Evolutionary conservation across 805 yeast genomes (phyloP), one percentile per base, ranked within the genome.

Genomic region (Tetrapisispora taiwanensis): DNA sequence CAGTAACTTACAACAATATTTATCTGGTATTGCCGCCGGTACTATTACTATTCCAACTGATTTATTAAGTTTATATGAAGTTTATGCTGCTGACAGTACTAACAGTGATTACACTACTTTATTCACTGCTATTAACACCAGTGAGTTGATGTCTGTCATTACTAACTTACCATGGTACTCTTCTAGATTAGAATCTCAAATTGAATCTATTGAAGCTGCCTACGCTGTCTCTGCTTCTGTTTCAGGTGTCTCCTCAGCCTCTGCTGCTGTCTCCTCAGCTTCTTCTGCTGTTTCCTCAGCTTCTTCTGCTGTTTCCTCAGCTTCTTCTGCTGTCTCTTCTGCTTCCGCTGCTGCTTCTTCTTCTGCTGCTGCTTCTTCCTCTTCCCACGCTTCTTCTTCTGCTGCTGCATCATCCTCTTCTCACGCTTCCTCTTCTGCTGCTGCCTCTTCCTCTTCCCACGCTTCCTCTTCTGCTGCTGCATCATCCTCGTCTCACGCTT

Each of bases 141-240:
- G 26, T 39, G 59, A 65, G 49, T 52, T 58, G 45, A 43, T 43
- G 45, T 54, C 55, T 31, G 63, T 64, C 30, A 55, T 65, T 41
- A 51, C 62, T 10, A 62, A 55, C 30, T 47, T 65, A 34, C 67
- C 69, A 53, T 65, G 68, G 68, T 65, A 59, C 50, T 48, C 59
- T 20, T 43, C 58, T 20, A 59, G 65, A 51, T 42, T 61, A 34
- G 47, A 39, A 30, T 20, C 22, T 13, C 37, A 30, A 19, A 13
- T 47, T 24, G 22, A 43, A 15, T 34, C 49, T 14, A 5, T 47
- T 15, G 13, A 46, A 26, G 39, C 46, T 38, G 36, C 46, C 30
- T 30, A 46, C 20, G 6, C 45, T 30, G 30, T 52, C 19, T 6
- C 40, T 19, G 42, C 42, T n/a, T 36, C 52, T 34, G 33, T 34